Evolutionary conservation across 176 grass and related monocot genomes (phyloP), one percentile per base, ranked within the genome.

Genomic region (Triticum timopheevii): DNA sequence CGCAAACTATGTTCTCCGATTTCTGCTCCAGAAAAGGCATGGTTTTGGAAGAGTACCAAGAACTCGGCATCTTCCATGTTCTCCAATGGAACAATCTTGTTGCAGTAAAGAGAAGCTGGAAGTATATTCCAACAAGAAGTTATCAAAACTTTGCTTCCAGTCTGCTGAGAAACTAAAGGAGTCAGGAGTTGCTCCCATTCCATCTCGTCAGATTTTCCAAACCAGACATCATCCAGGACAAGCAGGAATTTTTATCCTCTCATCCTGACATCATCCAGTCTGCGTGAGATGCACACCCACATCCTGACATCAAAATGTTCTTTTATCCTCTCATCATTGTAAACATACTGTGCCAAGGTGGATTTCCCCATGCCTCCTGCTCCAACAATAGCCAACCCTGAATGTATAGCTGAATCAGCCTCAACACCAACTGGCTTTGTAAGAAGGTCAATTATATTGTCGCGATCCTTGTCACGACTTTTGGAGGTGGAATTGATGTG

Each of bases 191-290:
- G 52, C 11, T 75, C 35, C 69, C 69, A 74, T 74, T 84, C n/a
- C 35, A 15, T 4, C 52, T n/a, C 54, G 6, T 6, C 19, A 1
- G 44, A 38, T 24, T 82, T 3, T 2, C 19, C 25, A 10, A 58
- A 61, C 69, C 82, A 84, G 8, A 84, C 56, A 31, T 64, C 69
- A 63, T 84, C 82, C 22, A 84, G n/a, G 2, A 75, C 56, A 61
- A 84, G 82, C 17, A 84, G 8, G 22, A 84, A 38, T 42, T 76
- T n/a, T n/a, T n/a, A n/a, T n/a, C n/a, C n/a, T n/a, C n/a, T n/a
- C n/a, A n/a, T n/a, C n/a, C n/a, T n/a, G 0, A 84, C 82, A 47
- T 65, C 36, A 20, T n/a, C n/a, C n/a, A 84, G 31, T 40, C 8
- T 84, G 3, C 24, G 56, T 20, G 52, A 56, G 52, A 56, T 56